Evolutionary conservation across 192 early-diverging fungal genomes (phyloP).

Genomic region (Thoreauomyces humboldtii): DNA sequence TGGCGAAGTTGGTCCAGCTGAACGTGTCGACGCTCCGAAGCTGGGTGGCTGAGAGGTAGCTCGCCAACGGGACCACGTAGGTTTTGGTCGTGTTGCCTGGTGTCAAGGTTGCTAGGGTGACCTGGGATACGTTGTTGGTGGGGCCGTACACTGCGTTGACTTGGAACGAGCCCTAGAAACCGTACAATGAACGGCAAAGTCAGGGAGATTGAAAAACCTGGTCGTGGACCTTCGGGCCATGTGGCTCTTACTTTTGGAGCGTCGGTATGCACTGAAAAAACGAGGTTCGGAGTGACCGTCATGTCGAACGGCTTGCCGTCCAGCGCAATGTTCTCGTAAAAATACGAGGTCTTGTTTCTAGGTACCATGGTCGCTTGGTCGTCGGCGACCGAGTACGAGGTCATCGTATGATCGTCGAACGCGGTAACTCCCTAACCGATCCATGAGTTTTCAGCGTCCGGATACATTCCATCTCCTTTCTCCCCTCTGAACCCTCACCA

Average conservation of each 20-base stretch:
- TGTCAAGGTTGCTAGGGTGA: constrained; percentile 1
- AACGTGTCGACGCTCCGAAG: background rate
- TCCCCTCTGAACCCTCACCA: background rate
- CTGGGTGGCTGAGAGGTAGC: background rate
- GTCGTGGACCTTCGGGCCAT: too few species aligned
- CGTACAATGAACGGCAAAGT: too few species aligned
- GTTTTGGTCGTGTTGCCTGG: background rate
- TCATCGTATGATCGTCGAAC: background rate
- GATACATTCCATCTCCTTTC: background rate
- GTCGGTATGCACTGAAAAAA: constrained; percentile 1
- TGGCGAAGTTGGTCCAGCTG: background rate
- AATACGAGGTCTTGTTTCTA: background rate
- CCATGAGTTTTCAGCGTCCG: too few species aligned
- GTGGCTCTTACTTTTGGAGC: background rate
- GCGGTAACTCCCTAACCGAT: background rate
- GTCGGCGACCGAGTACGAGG: background rate
- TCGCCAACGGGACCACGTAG: constrained; percentile 1
- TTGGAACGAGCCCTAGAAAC: too few species aligned
- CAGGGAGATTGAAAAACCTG: too few species aligned
- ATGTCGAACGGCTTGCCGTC: background rate
- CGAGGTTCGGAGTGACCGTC: background rate
- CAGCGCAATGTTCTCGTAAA: background rate
- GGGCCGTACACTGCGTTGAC: too few species aligned
- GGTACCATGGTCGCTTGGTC: constrained; percentile 6
- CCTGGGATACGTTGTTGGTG: too few species aligned